These are phyloP conservation scores for Xylariales sp. DNA, from an alignment of 2,329 filamentous ascomycete genomes.

Conservation along the genomic window DNA sequence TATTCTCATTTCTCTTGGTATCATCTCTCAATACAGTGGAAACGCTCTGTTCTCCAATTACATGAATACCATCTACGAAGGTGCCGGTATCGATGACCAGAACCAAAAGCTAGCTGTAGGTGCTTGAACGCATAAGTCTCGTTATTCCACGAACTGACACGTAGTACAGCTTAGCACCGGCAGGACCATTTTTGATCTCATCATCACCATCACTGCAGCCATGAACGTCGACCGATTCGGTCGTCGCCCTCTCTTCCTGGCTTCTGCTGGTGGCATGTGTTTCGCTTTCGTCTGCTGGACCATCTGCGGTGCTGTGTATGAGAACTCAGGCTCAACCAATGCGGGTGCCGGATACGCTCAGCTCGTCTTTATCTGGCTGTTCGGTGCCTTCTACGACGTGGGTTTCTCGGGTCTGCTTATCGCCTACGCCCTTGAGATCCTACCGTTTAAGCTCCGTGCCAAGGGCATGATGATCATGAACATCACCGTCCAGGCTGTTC, in stretches of 20 bases:
- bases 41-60: conserved; percentile 66
- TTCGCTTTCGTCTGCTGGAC: conserved; percentile 46
- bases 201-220: conserved; percentile 51
- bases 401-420: conserved; percentile 55
- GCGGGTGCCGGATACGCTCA: conserved; percentile 45
- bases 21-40: conserved; percentile 65
- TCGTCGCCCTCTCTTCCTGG: conserved; percentile 43
- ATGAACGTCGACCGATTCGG: conserved; percentile 46
- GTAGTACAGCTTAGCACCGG: conserved; percentile 42
- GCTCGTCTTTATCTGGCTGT: conserved; percentile 55
- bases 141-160: no score
- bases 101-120: conserved; percentile 51
- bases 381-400: conserved; percentile 55
- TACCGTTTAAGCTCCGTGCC: conserved; percentile 53
- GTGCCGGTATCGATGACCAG: conserved; percentile 54
- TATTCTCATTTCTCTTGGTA: conserved; percentile 57
- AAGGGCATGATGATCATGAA: conserved; percentile 63
- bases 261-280: conserved; percentile 44
- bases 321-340: conserved; percentile 39
- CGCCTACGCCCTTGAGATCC: conserved; percentile 53
- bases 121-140: no score
- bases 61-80: conserved; percentile 56
- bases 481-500: conserved; percentile 55
- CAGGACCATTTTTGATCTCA: conserved; percentile 54
- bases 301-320: conserved; percentile 47